These are phyloP conservation scores for Aquilaria sinensis DNA, from an alignment of 345 rosid species.

Conservation along the genomic window DNA sequence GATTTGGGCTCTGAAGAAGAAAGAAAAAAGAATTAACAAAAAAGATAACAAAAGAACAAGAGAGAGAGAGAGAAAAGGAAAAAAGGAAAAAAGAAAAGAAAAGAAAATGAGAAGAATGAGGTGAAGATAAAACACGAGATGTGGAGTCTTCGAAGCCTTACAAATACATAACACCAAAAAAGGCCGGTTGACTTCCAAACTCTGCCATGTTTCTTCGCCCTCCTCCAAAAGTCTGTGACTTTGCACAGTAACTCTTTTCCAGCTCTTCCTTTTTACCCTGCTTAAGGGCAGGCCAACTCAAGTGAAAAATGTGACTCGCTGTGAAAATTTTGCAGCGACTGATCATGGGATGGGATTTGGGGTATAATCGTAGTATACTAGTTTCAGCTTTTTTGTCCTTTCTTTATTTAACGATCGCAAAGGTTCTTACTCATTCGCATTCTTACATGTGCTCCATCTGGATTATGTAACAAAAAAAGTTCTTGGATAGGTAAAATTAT, in stretches of 20 bases:
- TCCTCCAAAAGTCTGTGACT: constrained; percentile 25
- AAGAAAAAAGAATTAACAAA: background rate
- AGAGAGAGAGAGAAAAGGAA: background rate
- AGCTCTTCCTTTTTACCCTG: constrained; percentile 4
- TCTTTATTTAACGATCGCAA: too few species aligned
- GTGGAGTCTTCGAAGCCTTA: constrained; percentile 84
- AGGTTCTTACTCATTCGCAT: too few species aligned
- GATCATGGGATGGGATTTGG: too few species aligned
- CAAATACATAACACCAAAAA: constrained; percentile 47
- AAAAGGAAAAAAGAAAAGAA: background rate
- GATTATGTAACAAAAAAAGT: too few species aligned
- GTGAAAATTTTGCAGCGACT: too few species aligned
- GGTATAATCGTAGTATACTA: too few species aligned
- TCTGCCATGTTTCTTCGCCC: constrained; percentile 2
- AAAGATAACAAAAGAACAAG: background rate
- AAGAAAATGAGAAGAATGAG: constrained; percentile 11
- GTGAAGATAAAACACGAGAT: constrained; percentile 34
- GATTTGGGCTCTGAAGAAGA: background rate
- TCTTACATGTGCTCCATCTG: too few species aligned
- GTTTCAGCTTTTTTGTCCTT: too few species aligned
- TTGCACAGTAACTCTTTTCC: constrained; percentile 1
- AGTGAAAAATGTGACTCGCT: background rate
- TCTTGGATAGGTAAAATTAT: too few species aligned
- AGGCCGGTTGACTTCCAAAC: constrained; percentile 60
- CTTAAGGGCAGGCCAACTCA: background rate